Percentiles rank a stretch among this genome's conserved stretches.
phyloP scores from a whole-genome alignment of 805 yeast genomes.

The Saccharomycopsis javanensis region DNA sequence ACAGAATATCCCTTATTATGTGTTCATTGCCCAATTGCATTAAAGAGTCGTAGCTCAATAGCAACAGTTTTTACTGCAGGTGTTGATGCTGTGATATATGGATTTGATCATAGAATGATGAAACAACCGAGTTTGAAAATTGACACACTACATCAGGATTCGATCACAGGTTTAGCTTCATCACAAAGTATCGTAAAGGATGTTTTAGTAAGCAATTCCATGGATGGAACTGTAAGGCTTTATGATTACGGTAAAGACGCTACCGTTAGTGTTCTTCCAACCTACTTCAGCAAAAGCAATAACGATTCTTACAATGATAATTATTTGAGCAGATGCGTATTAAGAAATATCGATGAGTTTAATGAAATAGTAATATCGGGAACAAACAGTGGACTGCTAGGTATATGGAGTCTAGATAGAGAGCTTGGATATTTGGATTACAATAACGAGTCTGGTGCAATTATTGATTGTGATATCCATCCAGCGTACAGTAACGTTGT shows the following conservation, averaged over 20 bases:
- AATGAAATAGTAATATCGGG: constrained; percentile 40
- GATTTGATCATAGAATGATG: constrained; percentile 46
- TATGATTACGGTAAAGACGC: constrained; percentile 35
- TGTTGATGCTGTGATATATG: constrained; percentile 52
- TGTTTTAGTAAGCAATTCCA: constrained; percentile 37
- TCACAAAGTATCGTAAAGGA: constrained; percentile 36
- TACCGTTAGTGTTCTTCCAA: neutral
- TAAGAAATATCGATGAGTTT: constrained; percentile 23
- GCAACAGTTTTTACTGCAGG: constrained; percentile 48
- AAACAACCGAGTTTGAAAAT: constrained; percentile 37
- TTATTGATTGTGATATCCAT: neutral
- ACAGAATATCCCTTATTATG: constrained; percentile 54
- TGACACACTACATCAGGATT: constrained; percentile 35
- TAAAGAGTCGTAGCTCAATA: neutral
- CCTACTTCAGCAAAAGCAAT: constrained; percentile 33
- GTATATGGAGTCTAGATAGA: constrained; percentile 47
- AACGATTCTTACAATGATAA: constrained; percentile 41
- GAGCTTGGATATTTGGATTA: neutral
- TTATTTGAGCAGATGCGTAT: constrained; percentile 39
- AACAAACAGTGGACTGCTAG: constrained; percentile 48
- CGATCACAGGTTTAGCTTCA: constrained; percentile 46
- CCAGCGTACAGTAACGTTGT: neutral
- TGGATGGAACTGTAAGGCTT: constrained; percentile 47
- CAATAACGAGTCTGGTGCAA: neutral
- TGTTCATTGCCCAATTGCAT: constrained; percentile 29